Percentiles rank a stretch among this genome's conserved stretches.
These are phyloP conservation scores for Mycena chlorophos DNA, from an alignment of 768 basidiomycete genomes.

Conservation along the genomic window DNA sequence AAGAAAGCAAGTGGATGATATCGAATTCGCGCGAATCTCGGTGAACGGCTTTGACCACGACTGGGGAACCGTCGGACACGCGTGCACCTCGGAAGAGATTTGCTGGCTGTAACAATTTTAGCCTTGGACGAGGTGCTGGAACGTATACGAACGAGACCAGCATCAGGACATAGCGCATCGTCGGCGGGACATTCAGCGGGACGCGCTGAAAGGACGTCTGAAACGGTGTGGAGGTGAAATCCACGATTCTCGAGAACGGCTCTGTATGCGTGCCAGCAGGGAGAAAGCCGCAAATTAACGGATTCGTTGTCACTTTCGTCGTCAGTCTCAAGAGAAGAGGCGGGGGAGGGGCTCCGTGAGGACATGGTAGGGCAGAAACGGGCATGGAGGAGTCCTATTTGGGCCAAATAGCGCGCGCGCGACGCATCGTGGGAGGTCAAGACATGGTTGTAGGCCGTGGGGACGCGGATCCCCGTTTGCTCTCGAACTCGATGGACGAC, in stretches of 20 bases:
- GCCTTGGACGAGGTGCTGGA: constrained; percentile 1
- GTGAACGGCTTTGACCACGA: constrained; percentile 72
- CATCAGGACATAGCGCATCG: constrained; percentile 66
- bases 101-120: constrained; percentile 51
- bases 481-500: constrained; percentile 52
- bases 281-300: constrained; percentile 57
- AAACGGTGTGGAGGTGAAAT: constrained; percentile 66
- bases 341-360: constrained; percentile 47
- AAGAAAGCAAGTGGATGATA: constrained; percentile 56
- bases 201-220: constrained; percentile 14
- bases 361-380: too few relatives aligned
- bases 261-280: constrained; percentile 62
- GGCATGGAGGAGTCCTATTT: too few relatives aligned
- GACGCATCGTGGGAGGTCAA: not conserved
- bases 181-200: constrained; percentile 32
- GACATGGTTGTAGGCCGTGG: not conserved
- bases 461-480: constrained; percentile 3
- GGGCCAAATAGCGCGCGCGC: not conserved
- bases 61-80: constrained; percentile 47
- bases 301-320: constrained; percentile 45
- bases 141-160: constrained; percentile 57
- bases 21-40: constrained; percentile 61
- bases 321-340: constrained; percentile 50
- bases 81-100: constrained; percentile 70
- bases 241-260: constrained; percentile 49